These are phyloP conservation scores for Begonia masoniana DNA, from an alignment of 306 rosid species.

Conservation along the genomic window DNA sequence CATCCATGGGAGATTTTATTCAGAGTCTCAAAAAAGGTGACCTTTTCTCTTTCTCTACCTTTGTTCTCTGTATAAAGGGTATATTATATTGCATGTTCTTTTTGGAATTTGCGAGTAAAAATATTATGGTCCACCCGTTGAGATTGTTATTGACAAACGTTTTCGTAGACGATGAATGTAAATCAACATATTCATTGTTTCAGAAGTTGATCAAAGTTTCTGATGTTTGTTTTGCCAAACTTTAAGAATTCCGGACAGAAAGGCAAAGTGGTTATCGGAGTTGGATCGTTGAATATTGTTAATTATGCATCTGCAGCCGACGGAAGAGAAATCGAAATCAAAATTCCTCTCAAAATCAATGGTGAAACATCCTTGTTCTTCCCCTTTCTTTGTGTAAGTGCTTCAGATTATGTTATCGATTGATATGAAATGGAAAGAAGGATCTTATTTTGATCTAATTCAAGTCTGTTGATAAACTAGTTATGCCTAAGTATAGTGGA, in stretches of 20 bases:
- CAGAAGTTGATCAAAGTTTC: too few relatives aligned
- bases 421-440: too few relatives aligned
- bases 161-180: too few relatives aligned
- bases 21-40: slow-evolving; percentile 13
- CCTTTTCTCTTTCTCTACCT: not conserved
- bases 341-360: slow-evolving; percentile 16
- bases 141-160: too few relatives aligned
- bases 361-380: slow-evolving; percentile 3
- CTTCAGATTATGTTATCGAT: not conserved
- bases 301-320: slow-evolving; percentile 14
- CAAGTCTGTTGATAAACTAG: slow-evolving; percentile 3
- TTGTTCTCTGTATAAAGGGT: too few relatives aligned
- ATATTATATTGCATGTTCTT: not conserved
- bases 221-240: too few relatives aligned
- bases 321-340: slow-evolving; percentile 11
- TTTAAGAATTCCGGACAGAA: too few relatives aligned
- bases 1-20: slow-evolving; percentile 20
- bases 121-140: too few relatives aligned
- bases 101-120: too few relatives aligned
- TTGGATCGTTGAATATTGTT: slow-evolving; percentile 18
- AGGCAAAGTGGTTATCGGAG: slow-evolving; percentile 4
- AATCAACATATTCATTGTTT: too few relatives aligned
- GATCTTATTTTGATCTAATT: slow-evolving; percentile 1
- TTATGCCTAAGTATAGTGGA: slow-evolving; percentile 16
- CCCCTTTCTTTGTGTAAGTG: slow-evolving; percentile 22